Evolutionary conservation across 805 yeast species (phyloP).

Genomic region (Barnettozyma pratensis): DNA sequence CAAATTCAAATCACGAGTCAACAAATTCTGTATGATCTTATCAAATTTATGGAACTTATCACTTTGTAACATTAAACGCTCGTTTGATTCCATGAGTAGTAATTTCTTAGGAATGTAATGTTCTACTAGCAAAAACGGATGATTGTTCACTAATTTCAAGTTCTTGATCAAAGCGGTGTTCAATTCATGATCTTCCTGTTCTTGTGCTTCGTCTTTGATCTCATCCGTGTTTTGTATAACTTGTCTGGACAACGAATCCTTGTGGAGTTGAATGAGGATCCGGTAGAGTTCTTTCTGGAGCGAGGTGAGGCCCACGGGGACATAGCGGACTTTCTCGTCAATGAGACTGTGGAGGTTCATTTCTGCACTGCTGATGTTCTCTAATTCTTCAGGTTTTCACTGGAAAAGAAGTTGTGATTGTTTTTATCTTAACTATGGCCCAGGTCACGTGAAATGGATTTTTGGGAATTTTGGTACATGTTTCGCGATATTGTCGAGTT

Average conservation of each 20-base stretch:
- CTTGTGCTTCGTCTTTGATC: not conserved
- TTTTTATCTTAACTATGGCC: too few species aligned
- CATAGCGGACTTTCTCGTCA: conserved; percentile 14
- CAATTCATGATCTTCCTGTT: conserved; percentile 25
- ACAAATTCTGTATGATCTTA: conserved; percentile 28
- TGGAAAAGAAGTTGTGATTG: too few species aligned
- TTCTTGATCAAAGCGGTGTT: conserved; percentile 41
- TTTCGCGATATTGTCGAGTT: too few species aligned
- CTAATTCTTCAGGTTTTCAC: not conserved
- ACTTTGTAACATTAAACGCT: conserved; percentile 44
- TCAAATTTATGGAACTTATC: conserved; percentile 58
- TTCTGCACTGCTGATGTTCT: not conserved
- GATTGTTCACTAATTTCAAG: conserved; percentile 48
- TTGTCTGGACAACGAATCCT: conserved; percentile 26
- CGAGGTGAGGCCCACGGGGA: conserved; percentile 40
- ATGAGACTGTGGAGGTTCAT: conserved; percentile 2
- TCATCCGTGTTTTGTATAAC: not conserved
- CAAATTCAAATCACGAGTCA: conserved; percentile 25
- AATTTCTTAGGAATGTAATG: conserved; percentile 73
- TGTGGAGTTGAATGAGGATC: conserved; percentile 39
- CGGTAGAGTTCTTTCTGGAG: conserved; percentile 41
- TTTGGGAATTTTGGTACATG: too few species aligned
- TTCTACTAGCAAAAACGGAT: conserved; percentile 68
- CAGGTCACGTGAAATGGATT: too few species aligned
- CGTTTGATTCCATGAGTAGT: conserved; percentile 60